Percentiles rank a stretch among this genome's conserved stretches.
Conservation (phyloP, 768 basidiomycete genomes). For the Mycena belliarum region DNA sequence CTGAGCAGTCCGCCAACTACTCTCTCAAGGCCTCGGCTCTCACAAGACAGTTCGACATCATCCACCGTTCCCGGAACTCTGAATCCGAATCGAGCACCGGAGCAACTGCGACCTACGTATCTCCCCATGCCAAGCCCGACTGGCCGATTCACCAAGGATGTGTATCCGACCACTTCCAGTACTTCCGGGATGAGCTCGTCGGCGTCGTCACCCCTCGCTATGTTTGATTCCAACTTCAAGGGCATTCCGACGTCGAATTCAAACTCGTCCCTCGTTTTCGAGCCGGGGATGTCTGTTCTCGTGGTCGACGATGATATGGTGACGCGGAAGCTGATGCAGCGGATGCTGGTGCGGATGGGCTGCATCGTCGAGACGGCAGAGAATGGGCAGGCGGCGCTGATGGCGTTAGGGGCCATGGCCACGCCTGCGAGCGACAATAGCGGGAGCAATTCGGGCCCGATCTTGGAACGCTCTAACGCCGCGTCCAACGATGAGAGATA, state of each 20-base stretch:
- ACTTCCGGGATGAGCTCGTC: slow-evolving; percentile 6
- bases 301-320: slow-evolving; percentile 85
- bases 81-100: neutral
- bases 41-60: neutral
- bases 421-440: slow-evolving; percentile 42
- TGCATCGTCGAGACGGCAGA: slow-evolving; percentile 80
- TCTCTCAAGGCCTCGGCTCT: slow-evolving; percentile 3
- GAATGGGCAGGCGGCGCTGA: slow-evolving; percentile 78
- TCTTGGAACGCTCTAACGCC: slow-evolving; percentile 36
- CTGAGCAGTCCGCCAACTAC: slow-evolving; percentile 4
- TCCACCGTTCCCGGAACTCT: slow-evolving; percentile 1
- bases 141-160: slow-evolving; percentile 17
- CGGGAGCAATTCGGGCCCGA: slow-evolving; percentile 28
- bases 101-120: slow-evolving; percentile 17
- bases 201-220: slow-evolving; percentile 32
- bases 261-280: slow-evolving; percentile 41
- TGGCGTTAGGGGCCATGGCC: slow-evolving; percentile 54
- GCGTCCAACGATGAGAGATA: slow-evolving; percentile 36
- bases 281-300: slow-evolving; percentile 61
- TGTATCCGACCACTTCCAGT: slow-evolving; percentile 14
- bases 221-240: slow-evolving; percentile 41
- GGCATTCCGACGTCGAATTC: slow-evolving; percentile 40
- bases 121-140: slow-evolving; percentile 24
- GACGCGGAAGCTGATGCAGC: slow-evolving; percentile 79
- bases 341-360: slow-evolving; percentile 76